Evolutionary conservation across 345 rosid species (phyloP), one percentile per base, ranked within the genome.

Genomic region (Citrus unshiu): DNA sequence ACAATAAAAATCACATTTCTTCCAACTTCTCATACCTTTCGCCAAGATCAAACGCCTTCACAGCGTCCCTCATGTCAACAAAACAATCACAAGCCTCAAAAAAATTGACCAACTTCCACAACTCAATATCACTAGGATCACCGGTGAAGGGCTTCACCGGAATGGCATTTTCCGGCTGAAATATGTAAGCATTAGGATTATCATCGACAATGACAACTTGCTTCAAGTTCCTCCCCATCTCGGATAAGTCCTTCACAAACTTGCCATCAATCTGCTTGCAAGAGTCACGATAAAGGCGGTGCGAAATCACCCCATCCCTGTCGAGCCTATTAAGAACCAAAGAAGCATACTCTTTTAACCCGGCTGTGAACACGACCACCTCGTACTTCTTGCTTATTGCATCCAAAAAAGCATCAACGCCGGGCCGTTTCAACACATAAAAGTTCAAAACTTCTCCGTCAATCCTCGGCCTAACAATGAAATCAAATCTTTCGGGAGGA

Each of bases 361-460:
- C 99, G n/a, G 99, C 98, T 16, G 99, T 93, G 89, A 95, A 93
- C 51, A 93, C 90, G 68, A 91, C 99, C 79, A 93, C 77, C 68
- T 92, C 97, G 62, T 80, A 90, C n/a, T 86, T 87, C 29, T 86
- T 83, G 46, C 87, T 85, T 40, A 93, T 76, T 57, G 81, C 79
- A 72, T 86, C 86, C 86, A 93, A 77, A 77, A 93, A 93, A 0
- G 74, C 84, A 64, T 93, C 96, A 0, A 95, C 91, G 22, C 98
- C 98, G 5, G 99, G 99, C 49, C 99, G 90, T 85, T 95, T 95
- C 77, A 86, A 79, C 65, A 93, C 99, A 70, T 88, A 95, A 34
- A 93, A 95, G 6, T 86, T 91, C 75, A 91, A 64, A 2, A 77
- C 30, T 66, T 87, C 87, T 21, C 96, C 97, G 60, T 89, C 91